Evolutionary conservation across 2,329 filamentous ascomycete species (phyloP).

Genomic region (Leptodontidium sp.): DNA sequence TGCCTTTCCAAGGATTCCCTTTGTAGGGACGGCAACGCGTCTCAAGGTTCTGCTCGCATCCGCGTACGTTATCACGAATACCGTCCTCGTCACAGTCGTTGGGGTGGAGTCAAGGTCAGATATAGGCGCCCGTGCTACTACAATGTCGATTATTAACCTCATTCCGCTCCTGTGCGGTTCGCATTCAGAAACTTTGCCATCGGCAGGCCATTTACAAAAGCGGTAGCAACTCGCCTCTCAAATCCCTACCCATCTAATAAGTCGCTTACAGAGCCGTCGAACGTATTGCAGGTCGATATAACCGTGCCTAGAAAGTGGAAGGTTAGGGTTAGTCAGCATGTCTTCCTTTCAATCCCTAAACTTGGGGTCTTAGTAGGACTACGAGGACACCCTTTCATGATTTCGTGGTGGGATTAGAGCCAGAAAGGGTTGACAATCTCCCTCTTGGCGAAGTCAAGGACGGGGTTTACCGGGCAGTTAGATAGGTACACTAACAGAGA

Average conservation of each 20-base stretch:
- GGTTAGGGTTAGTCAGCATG: constrained; percentile 28
- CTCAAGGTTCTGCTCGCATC: constrained; percentile 18
- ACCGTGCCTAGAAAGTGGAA: constrained; percentile 27
- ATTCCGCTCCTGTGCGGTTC: constrained; percentile 32
- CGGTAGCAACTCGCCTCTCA: constrained; percentile 19
- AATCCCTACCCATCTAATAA: background rate
- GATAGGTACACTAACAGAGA: constrained; percentile 1
- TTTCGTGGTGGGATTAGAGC: too few relatives aligned
- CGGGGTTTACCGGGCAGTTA: constrained; percentile 26
- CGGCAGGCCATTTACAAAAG: constrained; percentile 25
- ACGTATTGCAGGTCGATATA: constrained; percentile 28
- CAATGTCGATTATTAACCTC: background rate
- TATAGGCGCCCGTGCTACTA: too few relatives aligned
- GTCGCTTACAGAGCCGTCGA: constrained; percentile 19
- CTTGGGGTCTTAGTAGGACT: too few relatives aligned
- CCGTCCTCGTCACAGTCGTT: constrained; percentile 20
- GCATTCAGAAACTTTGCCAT: constrained; percentile 28
- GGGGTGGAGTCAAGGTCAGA: background rate
- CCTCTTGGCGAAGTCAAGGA: constrained; percentile 29
- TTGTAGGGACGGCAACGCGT: constrained; percentile 26
- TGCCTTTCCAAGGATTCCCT: constrained; percentile 25
- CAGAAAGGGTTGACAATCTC: constrained; percentile 27
- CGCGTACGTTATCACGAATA: constrained; percentile 7
- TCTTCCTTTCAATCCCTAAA: background rate
- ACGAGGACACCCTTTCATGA: too few relatives aligned